Evolutionary conservation across 352 stramenopile species (phyloP), one percentile per base, ranked within the genome.

Genomic region (Phytophthora palmivora): DNA sequence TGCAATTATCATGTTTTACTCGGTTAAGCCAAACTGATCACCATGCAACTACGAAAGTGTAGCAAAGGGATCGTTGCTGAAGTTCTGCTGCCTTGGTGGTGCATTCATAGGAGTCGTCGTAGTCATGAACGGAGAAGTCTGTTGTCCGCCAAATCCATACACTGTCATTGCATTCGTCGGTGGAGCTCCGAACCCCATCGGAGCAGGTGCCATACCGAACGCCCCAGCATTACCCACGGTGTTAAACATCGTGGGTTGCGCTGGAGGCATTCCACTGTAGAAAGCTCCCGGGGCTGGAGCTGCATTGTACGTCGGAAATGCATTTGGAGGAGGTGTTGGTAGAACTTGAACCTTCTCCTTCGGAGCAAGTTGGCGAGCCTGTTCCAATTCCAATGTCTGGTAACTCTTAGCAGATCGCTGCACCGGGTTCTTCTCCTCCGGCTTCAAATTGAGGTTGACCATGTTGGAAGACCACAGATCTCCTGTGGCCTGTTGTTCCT

Each of bases 381-480:
- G 85, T 51, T 92, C 85, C n/a, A n/a, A n/a, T n/a, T n/a, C n/a
- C 12, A 94, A 57, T 21, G 85, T 89, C 57, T 92, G 85, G 43
- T 86, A 82, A 52, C 54, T 78, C 48, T 80, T 85, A 15, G 72
- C 69, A 3, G 67, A 74, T 3, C 78, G 67, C n/a, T 69, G 47
- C 36, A 83, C 67, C 14, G 51, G 66, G 51, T 84, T 79, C 45
- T 91, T 88, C 21, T 84, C 60, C 18, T 74, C 49, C 1, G 76
- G 68, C 21, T 88, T 89, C 34, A 94, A 61, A 59, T 94, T 88
- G 38, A 94, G 55, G 36, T 92, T 82, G 19, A 92, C 82, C 64
- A 94, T 92, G 45, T 65, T 75, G 34, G 85, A 90, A 4, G 74
- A 77, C 85, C 85, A 92, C 56, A 94, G 48, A 58, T 90, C 81